Conservation (phyloP, 495 filamentous ascomycete species). For the Aspergillus hancockii region DNA sequence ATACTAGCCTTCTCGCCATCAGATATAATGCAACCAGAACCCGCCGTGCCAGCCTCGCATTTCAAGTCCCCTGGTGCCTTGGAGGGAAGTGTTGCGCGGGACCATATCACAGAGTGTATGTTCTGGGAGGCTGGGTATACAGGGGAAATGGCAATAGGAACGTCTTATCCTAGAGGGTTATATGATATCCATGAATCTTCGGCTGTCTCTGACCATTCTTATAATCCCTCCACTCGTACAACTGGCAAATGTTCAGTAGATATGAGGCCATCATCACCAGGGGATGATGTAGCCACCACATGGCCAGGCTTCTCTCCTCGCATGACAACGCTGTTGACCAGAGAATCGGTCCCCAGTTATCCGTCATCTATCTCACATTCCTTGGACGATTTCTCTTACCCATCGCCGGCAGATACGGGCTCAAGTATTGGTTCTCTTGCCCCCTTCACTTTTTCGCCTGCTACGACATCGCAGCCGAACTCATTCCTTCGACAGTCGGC, state of each 20-base stretch:
- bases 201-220: constrained; percentile 29
- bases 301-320: constrained; percentile 30
- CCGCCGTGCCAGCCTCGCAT: not conserved
- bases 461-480: constrained; percentile 34
- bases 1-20: constrained; percentile 22
- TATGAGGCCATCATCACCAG: constrained; percentile 21
- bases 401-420: constrained; percentile 30
- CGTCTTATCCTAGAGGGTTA: constrained; percentile 27
- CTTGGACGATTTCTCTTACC: constrained; percentile 24
- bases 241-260: constrained; percentile 24
- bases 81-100: constrained; percentile 10
- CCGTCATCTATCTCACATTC: constrained; percentile 21
- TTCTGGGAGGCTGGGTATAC: constrained; percentile 19
- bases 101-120: constrained; percentile 13
- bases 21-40: constrained; percentile 12
- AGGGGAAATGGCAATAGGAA: constrained; percentile 22
- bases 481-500: constrained; percentile 39
- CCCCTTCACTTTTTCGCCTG: constrained; percentile 33
- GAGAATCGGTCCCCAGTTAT: constrained; percentile 20
- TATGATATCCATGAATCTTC: constrained; percentile 31
- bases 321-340: constrained; percentile 16
- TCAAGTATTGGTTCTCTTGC: constrained; percentile 34
- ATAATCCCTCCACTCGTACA: constrained; percentile 20
- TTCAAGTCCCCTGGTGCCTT: constrained; percentile 11
- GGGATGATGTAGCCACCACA: constrained; percentile 21